Percentiles rank a stretch among this genome's conserved stretches.
phyloP scores from a whole-genome alignment of 73 alveolate species.

The Diophrys sp. region DNA sequence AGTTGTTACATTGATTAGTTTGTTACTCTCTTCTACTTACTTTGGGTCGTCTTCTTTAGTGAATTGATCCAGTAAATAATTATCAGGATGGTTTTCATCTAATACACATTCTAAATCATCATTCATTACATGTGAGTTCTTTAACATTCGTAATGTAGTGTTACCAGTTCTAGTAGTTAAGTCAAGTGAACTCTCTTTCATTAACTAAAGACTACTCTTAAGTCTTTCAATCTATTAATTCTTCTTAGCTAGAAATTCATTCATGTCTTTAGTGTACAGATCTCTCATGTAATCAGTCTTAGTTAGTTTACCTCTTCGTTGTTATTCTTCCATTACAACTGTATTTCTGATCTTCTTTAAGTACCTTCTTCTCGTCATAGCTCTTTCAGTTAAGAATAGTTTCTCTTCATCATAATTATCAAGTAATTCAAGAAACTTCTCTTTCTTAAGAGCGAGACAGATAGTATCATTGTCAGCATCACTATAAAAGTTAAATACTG shows the following conservation, averaged over 20 bases:
- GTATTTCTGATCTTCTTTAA: conserved; percentile 30
- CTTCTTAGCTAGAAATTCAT: too few relatives aligned
- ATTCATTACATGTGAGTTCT: not conserved
- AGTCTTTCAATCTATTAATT: not conserved
- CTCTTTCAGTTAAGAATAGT: conserved; percentile 28
- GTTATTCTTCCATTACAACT: conserved; percentile 16
- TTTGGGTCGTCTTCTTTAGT: not conserved
- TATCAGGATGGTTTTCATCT: not conserved
- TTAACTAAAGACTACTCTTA: not conserved
- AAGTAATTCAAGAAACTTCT: conserved; percentile 16
- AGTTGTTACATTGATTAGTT: not conserved
- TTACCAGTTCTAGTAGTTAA: not conserved
- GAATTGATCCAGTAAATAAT: not conserved
- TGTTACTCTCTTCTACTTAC: not conserved
- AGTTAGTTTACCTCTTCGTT: not conserved
- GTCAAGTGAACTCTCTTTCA: not conserved
- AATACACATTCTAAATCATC: not conserved
- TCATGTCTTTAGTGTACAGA: too few relatives aligned
- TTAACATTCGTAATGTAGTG: not conserved
- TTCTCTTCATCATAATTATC: conserved; percentile 35
- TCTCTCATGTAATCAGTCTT: not conserved
- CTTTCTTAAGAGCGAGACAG: conserved; percentile 26
- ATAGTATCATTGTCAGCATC: not conserved
- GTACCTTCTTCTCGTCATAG: conserved; percentile 35
- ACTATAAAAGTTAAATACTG: conserved; percentile 12